A percentile compares a stretch with the other conserved stretches of the same genome.
Conservation (phyloP, 139 green algal species). For the Chlorella sp. region DNA sequence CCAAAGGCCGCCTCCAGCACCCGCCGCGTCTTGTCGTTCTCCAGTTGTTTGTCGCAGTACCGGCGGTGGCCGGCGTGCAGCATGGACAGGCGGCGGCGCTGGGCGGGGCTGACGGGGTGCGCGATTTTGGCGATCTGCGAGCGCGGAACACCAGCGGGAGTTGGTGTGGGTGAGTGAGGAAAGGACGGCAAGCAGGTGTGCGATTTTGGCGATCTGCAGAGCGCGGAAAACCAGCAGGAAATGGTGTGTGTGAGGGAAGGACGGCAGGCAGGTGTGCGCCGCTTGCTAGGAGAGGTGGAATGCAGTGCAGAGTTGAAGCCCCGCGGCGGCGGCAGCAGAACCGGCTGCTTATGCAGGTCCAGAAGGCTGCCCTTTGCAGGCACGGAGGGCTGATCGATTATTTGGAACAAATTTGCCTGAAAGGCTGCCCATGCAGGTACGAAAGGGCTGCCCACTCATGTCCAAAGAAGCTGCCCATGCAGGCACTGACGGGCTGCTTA, state of each 20-base stretch:
- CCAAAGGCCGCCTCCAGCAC: slow-evolving; percentile 78
- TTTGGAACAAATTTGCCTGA: too few species aligned
- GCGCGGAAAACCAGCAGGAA: neutral
- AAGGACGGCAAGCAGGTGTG: neutral
- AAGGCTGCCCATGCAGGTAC: too few species aligned
- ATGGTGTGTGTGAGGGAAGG: neutral
- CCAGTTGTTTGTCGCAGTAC: slow-evolving; percentile 74
- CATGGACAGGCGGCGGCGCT: neutral
- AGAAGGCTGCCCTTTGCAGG: too few species aligned
- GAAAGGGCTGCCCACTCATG: too few species aligned
- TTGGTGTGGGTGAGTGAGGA: neutral
- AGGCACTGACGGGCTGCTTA: too few species aligned
- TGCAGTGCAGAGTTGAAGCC: too few species aligned
- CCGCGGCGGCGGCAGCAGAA: too few species aligned
- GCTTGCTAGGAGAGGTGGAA: too few species aligned
- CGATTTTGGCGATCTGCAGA: neutral
- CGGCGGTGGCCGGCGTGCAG: slow-evolving; percentile 41
- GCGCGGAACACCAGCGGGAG: neutral
- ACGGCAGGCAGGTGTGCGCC: neutral
- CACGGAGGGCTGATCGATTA: too few species aligned
- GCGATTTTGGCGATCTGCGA: slow-evolving; percentile 14
- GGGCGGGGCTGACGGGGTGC: neutral
- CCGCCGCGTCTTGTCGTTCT: slow-evolving; percentile 79
- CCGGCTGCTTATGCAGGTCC: too few species aligned
- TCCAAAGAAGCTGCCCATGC: too few species aligned